Evolutionary conservation across 768 basidiomycete genomes (phyloP), one percentile per base, ranked within the genome.

Genomic region (Daedalea quercina): DNA sequence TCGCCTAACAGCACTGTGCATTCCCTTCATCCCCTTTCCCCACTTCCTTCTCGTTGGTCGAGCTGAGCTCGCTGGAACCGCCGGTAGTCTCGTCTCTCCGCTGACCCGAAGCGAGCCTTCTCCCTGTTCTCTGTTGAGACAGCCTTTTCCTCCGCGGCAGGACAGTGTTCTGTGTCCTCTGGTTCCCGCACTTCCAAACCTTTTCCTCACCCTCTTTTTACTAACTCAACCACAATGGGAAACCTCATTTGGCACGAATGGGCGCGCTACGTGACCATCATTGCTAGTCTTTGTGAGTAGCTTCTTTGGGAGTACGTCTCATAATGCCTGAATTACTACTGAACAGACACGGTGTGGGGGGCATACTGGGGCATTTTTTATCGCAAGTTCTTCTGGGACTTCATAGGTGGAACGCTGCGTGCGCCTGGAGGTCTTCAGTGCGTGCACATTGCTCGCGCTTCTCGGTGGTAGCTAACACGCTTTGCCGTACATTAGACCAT

Each of bases 361-460:
- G 74, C 79, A 28, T 84, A 88, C 70, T 94, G 80, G 71, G 93
- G 83, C 17, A 67, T 94, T 13, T 73, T 86, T 60, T 93, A 82
- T 72, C 88, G 91, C 69, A 95, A 95, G 73, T 95, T 91, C 79
- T 94, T 95, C 72, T 95, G 90, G 88, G 94, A 95, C 73, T 91
- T 95, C 65, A 72, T 92, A n/a, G 84, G 82, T 54, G 92, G 88
- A 44, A 84, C 77, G 53, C 65, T 90, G 53, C 85, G 87, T 56
- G 77, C 80, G 65, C 88, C 88, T 25, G 88, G 88, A 71, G 88
- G 88, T 50, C 52, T 88, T 23, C 87, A 90, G 88, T 90, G 57
- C 64, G 84, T 82, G 13, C 28, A 43, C 25, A 37, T n/a, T n/a
- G n/a, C n/a, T n/a, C n/a, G n/a, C n/a, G n/a, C n/a, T n/a, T n/a